These are phyloP conservation scores for Talaromyces rugulosus DNA, from an alignment of 2,329 filamentous ascomycete species.

Conservation along the genomic window DNA sequence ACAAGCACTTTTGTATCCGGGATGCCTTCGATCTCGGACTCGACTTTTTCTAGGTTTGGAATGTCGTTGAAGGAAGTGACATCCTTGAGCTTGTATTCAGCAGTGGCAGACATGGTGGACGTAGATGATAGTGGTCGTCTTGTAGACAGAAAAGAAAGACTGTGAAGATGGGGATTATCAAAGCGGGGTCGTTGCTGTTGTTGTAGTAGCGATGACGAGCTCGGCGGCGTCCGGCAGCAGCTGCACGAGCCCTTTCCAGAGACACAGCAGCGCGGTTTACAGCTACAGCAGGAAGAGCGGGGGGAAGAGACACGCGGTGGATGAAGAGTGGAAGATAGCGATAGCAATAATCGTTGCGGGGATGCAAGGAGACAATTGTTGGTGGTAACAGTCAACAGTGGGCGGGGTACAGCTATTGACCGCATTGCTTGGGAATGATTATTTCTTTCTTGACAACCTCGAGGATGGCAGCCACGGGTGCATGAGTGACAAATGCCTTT, in stretches of 20 bases:
- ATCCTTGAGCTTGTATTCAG: constrained; percentile 61
- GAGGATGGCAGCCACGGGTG: not conserved
- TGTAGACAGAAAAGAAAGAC: constrained; percentile 2
- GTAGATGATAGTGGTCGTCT: constrained; percentile 13
- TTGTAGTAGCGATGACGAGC: not conserved
- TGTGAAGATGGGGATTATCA: not conserved
- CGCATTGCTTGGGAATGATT: not conserved
- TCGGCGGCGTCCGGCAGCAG: constrained; percentile 1
- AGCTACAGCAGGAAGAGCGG: constrained; percentile 6
- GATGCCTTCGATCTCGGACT: constrained; percentile 86
- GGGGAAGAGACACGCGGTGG: not conserved
- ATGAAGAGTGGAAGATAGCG: not conserved
- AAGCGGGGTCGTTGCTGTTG: not conserved
- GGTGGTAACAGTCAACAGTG: not conserved
- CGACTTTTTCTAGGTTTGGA: constrained; percentile 75
- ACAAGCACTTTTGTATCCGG: constrained; percentile 82
- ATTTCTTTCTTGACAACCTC: not conserved
- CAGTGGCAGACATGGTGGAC: constrained; percentile 25
- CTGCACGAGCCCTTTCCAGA: constrained; percentile 5
- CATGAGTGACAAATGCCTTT: not conserved
- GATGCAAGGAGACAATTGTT: not conserved
- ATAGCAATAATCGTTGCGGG: not conserved
- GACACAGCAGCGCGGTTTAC: constrained; percentile 8
- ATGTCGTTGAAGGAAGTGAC: constrained; percentile 66
- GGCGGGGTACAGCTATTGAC: not conserved